Evolutionary conservation across 306 rosid genomes (phyloP), one percentile per base, ranked within the genome.

Genomic region (Fragaria iinumae): DNA sequence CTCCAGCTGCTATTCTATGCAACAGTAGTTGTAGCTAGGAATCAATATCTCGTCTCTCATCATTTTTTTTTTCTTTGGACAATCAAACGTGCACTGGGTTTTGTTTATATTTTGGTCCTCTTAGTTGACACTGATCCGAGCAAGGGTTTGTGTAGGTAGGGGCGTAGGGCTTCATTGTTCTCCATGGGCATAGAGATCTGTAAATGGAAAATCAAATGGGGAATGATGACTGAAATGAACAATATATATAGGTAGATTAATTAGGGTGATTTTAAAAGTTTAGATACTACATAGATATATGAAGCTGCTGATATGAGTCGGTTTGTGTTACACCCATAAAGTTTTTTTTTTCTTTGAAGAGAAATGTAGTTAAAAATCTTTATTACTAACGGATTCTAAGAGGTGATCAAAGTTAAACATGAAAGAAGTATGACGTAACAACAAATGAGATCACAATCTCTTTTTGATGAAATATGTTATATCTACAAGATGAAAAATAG

Each of bases 371-470:
- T 39, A 6, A 39, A 1, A 39, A 39, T 39, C 43, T 39, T 39
- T 39, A 39, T 5, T 5, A 0, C 8, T 1, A 39, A 0, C 8
- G 0, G 7, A 39, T 39, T 38, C 43, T 38, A 38, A 5, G 0
- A 1, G 43, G 0, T 39, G 43, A 5, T 1, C 43, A 39, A 39
- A 39, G 2, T 39, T 39, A 5, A 6, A 39, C 43, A 39, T 39
- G 7, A 39, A 39, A 39, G 9, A 39, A 38, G 41, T 38, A 8
- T 38, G 5, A 8, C 45, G 11, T 3, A 43, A 43, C 11, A 2
- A 43, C 43, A 39, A 0, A 39, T 6, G 43, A 43, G 45, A 7
- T 43, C 11, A 8, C 45, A 43, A 43, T 43, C 3, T 43, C 2
- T 8, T 43, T 1, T 43, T 11, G 11, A 43, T 43, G 0, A 43